Percentiles rank a stretch among this genome's conserved stretches.
Evolutionary conservation across 2,329 filamentous ascomycete genomes (phyloP).

Genomic region (Penicillium janthinellum): DNA sequence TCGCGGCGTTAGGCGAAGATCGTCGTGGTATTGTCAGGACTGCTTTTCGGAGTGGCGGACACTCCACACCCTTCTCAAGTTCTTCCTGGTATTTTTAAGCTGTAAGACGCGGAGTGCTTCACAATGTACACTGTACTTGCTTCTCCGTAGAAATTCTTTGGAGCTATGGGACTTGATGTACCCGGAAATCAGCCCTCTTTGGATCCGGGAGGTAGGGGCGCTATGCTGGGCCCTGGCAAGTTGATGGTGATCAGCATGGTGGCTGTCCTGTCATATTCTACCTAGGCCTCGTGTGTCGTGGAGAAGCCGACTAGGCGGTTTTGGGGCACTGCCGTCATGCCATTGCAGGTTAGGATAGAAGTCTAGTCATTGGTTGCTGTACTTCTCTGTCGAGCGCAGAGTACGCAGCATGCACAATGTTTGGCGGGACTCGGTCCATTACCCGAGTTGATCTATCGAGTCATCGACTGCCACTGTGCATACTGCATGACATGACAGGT

Average conservation of each 20-base stretch:
- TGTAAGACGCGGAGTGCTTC: neutral
- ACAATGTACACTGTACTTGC: neutral
- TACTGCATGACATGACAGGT: neutral
- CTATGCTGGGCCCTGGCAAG: neutral
- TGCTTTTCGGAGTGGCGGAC: slow-evolving; percentile 5
- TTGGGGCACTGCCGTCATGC: neutral
- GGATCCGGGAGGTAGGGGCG: neutral
- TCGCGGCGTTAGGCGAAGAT: slow-evolving; percentile 13
- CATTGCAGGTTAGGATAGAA: neutral
- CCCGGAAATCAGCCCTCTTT: neutral
- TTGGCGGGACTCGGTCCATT: neutral
- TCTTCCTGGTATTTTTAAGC: neutral
- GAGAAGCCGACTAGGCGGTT: neutral
- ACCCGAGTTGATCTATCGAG: neutral
- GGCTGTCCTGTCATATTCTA: slow-evolving; percentile 2
- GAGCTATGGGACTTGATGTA: neutral
- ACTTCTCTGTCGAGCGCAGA: neutral
- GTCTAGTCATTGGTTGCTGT: neutral
- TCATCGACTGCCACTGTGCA: neutral
- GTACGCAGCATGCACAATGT: neutral
- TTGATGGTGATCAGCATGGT: neutral
- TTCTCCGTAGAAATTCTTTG: neutral
- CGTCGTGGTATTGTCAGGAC: neutral
- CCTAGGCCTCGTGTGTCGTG: neutral
- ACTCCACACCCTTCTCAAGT: neutral